Base-by-base conservation (phyloP, 192 early-diverging fungal species). In the Backusella psychrophila region DNA sequence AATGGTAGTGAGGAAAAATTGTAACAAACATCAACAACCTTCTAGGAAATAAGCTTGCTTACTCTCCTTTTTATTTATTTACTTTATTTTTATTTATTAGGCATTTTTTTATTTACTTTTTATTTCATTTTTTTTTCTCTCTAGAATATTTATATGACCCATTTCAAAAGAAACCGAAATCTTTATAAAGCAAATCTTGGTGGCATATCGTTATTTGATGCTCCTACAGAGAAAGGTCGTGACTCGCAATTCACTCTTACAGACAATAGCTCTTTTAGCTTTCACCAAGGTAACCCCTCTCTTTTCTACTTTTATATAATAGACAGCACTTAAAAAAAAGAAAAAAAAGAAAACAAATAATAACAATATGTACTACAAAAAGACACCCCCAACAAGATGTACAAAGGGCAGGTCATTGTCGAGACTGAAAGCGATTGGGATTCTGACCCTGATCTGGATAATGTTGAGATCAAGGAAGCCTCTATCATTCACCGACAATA, bases 371-470 rank as follows among this genome's bases (percentile, higher is more conserved):
- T 19, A 29, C 5, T 17, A 17, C 19, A 34, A 66, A 33, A 59
- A 59, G 53, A 23, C 23, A 23, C 53, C 6, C 53, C 53, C 9
- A 59, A 59, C 9, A 59, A 59, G 53, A 59, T 63, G 21, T 29
- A 23, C 38, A 39, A 39, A 69, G 35, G 35, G 41, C 38, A 56
- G 63, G n/a, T 74, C 72, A 33, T 63, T 21, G 15, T 35, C 6
- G 70, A 72, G 12, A 9, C 17, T 38, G 70, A 72, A 44, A 59
- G 34, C 34, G 76, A 77, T 72, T 77, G 34, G 69, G 76, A 77
- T 65, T 68, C 75, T 14, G 77, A 78, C 17, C 29, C 65, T 26
- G 71, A 72, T 44, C 26, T 78, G 1, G 77, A 78, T 9, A 52
- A 34, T 35, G 77, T 35, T 8, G 35, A 41, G 34, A 38, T 74